Base-by-base conservation (phyloP, 1,284 basidiomycete genomes). In the Cryptococcus maquisensis region DNA sequence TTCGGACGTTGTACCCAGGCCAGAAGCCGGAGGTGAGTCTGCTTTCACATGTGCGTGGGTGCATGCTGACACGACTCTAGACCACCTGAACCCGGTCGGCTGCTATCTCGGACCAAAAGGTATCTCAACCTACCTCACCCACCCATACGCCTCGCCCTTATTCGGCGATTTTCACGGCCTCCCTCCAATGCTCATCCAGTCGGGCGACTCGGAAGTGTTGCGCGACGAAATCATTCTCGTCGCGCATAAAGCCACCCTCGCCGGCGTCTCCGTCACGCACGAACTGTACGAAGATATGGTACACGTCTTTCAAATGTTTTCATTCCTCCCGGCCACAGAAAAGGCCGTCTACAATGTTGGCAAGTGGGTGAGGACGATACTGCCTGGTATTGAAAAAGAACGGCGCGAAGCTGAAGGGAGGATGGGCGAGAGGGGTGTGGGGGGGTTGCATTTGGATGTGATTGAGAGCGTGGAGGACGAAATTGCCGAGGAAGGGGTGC, bases 131-230 rank as follows among this genome's bases (percentile, higher is more conserved):
- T 96, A 90, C 69, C 78, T 97, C 49, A 96, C 93, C 0, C 94
- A 98, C 73, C 95, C 95, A 3, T 98, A 98, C 68, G 95, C 88
- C 6, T 91, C 89, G 60, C 93, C 94, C 0, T 78, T 98, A n/a
- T 98, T 98, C 66, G 95, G 95, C 16, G 85, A 94, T 69, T 86
- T 96, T 65, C 80, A 80, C 26, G 88, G 86, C 8, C 78, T 98
- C 12, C 95, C 95, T 9, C 95, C 95, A 0, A 75, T 98, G 67
- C 81, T 98, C 21, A 88, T 98, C 42, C 94, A 98, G 74, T 86
- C 86, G 1, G 95, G 95, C 24, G 95, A 98, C 59, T 87, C 90
- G 1, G 95, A 98, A 72, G 90, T 96, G 1, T 79, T 98, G 24
- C 81, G 92, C 28, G 95, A 98, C 68, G 95, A 98, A 72, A 87